A percentile compares a stretch with the other conserved stretches of the same genome.
phyloP scores from a whole-genome alignment of 2,329 filamentous ascomycete genomes.

The Sarocladiaceae sp. region DNA sequence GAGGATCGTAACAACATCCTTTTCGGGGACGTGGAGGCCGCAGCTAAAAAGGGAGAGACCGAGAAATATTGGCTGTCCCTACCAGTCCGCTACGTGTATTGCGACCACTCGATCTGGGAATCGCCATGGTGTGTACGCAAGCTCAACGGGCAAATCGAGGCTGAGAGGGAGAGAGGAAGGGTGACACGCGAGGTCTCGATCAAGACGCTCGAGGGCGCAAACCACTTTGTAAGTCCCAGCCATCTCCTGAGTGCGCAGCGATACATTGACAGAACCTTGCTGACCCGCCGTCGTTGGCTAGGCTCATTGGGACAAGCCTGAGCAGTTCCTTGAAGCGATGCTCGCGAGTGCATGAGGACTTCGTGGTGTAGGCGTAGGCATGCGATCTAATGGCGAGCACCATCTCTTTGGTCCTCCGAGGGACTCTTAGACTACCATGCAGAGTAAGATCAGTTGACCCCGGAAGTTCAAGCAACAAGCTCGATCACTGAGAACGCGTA shows the following conservation, averaged over 20 bases:
- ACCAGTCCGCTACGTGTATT: background rate
- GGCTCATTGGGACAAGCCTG: background rate
- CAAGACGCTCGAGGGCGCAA: background rate
- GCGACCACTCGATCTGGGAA: background rate
- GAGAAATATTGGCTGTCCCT: constrained; percentile 16
- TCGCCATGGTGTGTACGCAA: background rate
- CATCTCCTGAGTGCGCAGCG: no score
- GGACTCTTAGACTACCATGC: no score
- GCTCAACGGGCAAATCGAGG: constrained; percentile 6
- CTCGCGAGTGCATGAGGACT: background rate
- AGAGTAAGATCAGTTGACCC: no score
- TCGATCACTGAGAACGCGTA: no score
- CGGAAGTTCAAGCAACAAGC: no score
- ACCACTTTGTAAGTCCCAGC: background rate
- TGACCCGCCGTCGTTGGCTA: background rate
- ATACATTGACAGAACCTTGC: no score
- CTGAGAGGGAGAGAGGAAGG: background rate
- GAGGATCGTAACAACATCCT: constrained; percentile 11
- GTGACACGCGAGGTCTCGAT: background rate
- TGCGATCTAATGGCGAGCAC: background rate
- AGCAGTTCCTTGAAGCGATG: background rate
- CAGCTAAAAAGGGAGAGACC: constrained; percentile 19
- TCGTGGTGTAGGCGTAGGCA: background rate
- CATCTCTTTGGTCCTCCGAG: background rate
- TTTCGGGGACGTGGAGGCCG: constrained; percentile 20